Evolutionary conservation across 345 rosid species (phyloP).

Genomic region (Brassica juncea): DNA sequence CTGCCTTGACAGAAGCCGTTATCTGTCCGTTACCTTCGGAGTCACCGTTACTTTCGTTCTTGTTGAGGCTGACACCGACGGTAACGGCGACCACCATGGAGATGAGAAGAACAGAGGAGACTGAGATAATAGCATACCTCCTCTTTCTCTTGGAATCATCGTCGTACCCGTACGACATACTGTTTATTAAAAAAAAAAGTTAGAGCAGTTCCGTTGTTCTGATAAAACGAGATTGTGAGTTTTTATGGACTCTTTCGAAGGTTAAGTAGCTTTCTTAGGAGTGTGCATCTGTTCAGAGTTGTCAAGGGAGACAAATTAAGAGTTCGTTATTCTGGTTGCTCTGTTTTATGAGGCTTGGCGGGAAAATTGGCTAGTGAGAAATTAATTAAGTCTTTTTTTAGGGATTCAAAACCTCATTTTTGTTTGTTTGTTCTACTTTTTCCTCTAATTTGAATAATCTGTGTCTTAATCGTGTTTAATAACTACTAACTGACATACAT

Average conservation of each 20-base stretch:
- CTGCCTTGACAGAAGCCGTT: conserved; percentile 58
- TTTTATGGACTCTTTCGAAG: conserved; percentile 39
- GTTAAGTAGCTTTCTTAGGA: conserved; percentile 32
- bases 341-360: conserved; percentile 36
- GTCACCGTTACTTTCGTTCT: background rate
- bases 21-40: conserved; percentile 13
- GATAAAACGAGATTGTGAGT: conserved; percentile 5
- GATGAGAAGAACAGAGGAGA: conserved; percentile 53
- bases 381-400: conserved; percentile 25
- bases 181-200: background rate
- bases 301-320: conserved; percentile 21
- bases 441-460: conserved; percentile 10
- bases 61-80: conserved; percentile 36
- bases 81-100: conserved; percentile 61
- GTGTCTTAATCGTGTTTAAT: conserved; percentile 20
- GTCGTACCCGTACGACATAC: conserved; percentile 36
- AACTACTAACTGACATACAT: conserved; percentile 11
- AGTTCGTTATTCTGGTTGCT: conserved; percentile 36
- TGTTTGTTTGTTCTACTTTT: conserved; percentile 4
- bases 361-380: conserved; percentile 26
- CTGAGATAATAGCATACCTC: conserved; percentile 41
- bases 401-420: conserved; percentile 3
- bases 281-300: conserved; percentile 11
- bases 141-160: conserved; percentile 45
- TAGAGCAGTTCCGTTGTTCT: conserved; percentile 34